phyloP scores from a whole-genome alignment of 1,284 basidiomycete genomes.

The Vanrija pseudolonga region DNA sequence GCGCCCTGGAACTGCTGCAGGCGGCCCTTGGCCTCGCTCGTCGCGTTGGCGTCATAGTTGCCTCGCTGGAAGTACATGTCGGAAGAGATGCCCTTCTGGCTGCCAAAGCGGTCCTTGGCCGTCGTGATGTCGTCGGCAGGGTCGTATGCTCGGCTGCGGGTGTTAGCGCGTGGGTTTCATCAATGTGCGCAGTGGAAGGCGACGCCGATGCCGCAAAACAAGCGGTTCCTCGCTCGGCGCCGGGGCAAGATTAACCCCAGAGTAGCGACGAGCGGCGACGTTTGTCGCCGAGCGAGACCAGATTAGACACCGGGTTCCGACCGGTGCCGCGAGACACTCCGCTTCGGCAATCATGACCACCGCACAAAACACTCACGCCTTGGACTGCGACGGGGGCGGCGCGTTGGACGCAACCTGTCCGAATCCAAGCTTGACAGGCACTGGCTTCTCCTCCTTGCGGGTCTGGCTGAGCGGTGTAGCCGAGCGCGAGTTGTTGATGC shows the following conservation, averaged over 20 bases:
- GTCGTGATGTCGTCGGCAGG: slow-evolving; percentile 66
- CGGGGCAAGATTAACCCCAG: neutral
- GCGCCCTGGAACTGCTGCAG: slow-evolving; percentile 86
- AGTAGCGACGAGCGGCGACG: neutral
- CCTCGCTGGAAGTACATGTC: slow-evolving; percentile 97
- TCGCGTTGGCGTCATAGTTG: slow-evolving; percentile 71
- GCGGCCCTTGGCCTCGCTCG: slow-evolving; percentile 74
- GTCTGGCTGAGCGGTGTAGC: slow-evolving; percentile 14
- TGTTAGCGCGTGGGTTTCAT: too few relatives aligned
- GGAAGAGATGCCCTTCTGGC: slow-evolving; percentile 88
- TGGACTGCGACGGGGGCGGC: slow-evolving; percentile 52
- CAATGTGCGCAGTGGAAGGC: too few relatives aligned
- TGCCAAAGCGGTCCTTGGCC: slow-evolving; percentile 86
- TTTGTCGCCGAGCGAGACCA: neutral
- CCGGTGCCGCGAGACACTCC: too few relatives aligned
- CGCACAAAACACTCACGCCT: neutral
- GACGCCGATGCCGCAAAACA: too few relatives aligned
- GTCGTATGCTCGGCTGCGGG: slow-evolving; percentile 9
- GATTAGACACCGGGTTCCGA: neutral
- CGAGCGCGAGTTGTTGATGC: slow-evolving; percentile 9
- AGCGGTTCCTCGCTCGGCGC: too few relatives aligned
- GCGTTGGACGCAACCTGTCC: slow-evolving; percentile 60
- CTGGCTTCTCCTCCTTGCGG: slow-evolving; percentile 32
- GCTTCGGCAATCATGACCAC: too few relatives aligned
- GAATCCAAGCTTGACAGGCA: slow-evolving; percentile 65